phyloP scores from a whole-genome alignment of 805 yeast genomes.

The Zygotorulaspora florentina region DNA sequence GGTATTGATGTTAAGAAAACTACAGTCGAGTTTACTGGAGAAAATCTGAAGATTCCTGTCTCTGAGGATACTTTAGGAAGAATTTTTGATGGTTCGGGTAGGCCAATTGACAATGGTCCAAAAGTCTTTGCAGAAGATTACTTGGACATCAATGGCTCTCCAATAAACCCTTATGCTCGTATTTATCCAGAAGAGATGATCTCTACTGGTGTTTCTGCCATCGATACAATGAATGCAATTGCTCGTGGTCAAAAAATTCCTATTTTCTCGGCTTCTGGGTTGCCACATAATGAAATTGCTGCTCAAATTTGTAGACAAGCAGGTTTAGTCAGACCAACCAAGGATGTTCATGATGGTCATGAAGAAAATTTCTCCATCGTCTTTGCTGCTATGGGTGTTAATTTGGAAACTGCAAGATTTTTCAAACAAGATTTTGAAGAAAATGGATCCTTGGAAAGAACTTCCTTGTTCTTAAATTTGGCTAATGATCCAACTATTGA shows the following conservation, averaged over 20 bases:
- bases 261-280: slow-evolving; percentile 97
- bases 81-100: slow-evolving; percentile 97
- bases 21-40: slow-evolving; percentile 94
- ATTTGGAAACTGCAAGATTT: slow-evolving; percentile 95
- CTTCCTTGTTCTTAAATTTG: slow-evolving; percentile 90
- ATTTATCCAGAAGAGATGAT: slow-evolving; percentile 99
- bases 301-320: slow-evolving; percentile 99
- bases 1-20: slow-evolving; percentile 99
- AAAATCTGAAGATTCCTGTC: slow-evolving; percentile 87
- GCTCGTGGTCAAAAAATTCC: slow-evolving; percentile 99
- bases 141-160: slow-evolving; percentile 97
- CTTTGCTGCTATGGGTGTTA: slow-evolving; percentile 99
- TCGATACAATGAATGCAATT: slow-evolving; percentile 98
- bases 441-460: slow-evolving; percentile 97
- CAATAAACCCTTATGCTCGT: slow-evolving; percentile 97
- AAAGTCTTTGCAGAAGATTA: slow-evolving; percentile 98
- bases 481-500: slow-evolving; percentile 99
- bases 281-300: slow-evolving; percentile 99
- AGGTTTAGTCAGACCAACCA: slow-evolving; percentile 97
- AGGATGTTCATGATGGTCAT: slow-evolving; percentile 99
- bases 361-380: slow-evolving; percentile 99
- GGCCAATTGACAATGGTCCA: slow-evolving; percentile 98
- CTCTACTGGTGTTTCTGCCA: slow-evolving; percentile 97
- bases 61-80: slow-evolving; percentile 97
- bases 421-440: slow-evolving; percentile 99